Conservation (phyloP, 768 basidiomycete genomes). For the Suillus hirtellus region DNA sequence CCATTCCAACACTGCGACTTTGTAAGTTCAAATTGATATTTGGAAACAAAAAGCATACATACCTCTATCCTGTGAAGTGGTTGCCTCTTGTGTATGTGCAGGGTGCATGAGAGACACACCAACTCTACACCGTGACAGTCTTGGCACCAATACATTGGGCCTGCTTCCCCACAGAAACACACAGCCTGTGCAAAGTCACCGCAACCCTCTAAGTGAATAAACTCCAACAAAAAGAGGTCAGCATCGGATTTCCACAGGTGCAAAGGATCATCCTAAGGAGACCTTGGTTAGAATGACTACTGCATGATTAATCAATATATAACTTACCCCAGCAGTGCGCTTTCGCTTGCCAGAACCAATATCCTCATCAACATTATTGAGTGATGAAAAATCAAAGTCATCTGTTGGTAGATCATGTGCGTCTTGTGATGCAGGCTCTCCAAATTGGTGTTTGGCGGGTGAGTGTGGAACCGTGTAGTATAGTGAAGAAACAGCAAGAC, state of each 20-base stretch:
- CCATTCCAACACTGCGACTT: slow-evolving; percentile 22
- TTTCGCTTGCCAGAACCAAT: no score
- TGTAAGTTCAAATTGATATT: no score
- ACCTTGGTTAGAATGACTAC: background rate
- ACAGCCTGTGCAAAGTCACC: background rate
- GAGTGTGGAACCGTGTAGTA: background rate
- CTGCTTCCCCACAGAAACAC: background rate
- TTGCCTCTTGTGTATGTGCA: background rate
- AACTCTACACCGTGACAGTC: background rate
- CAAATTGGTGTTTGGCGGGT: background rate
- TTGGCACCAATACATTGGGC: background rate
- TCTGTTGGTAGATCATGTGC: no score
- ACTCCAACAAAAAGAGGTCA: background rate
- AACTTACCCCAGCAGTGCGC: slow-evolving; percentile 1
- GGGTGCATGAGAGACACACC: slow-evolving; percentile 1
- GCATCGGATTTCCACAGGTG: background rate
- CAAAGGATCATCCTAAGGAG: background rate
- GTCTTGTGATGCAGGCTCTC: no score
- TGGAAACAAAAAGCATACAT: no score
- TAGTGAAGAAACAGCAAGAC: background rate
- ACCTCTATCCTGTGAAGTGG: slow-evolving; percentile 3
- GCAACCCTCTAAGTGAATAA: background rate
- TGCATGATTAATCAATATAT: background rate
- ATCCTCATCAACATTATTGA: no score
- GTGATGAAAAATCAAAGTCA: no score